These are phyloP conservation scores for Mycena amicta DNA, from an alignment of 768 basidiomycete genomes.

Conservation along the genomic window DNA sequence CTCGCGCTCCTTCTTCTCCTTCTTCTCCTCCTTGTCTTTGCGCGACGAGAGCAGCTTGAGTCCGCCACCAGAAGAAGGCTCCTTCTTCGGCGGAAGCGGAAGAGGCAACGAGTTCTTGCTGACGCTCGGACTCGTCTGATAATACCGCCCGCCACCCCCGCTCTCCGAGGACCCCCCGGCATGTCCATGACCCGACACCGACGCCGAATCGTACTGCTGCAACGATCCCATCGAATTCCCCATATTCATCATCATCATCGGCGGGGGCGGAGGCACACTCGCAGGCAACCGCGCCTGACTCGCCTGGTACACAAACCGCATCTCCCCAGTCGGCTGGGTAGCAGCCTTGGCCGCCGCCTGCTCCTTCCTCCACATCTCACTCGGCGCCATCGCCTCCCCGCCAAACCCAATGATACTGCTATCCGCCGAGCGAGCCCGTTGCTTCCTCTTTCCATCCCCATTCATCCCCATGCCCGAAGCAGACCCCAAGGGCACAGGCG, in stretches of 20 bases:
- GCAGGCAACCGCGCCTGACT: conserved; percentile 15
- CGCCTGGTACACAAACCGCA: conserved; percentile 20
- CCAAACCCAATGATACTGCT: conserved; percentile 18
- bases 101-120: conserved; percentile 21
- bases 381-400: conserved; percentile 17
- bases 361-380: conserved; percentile 20
- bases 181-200: conserved; percentile 15
- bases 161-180: conserved; percentile 9
- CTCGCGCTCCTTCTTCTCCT: not conserved
- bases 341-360: conserved; percentile 9
- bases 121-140: conserved; percentile 4
- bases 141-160: conserved; percentile 1
- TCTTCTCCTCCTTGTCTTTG: conserved; percentile 16
- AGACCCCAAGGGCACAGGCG: conserved; percentile 16
- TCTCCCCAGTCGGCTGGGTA: conserved; percentile 2
- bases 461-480: conserved; percentile 14
- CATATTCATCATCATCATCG: conserved; percentile 2
- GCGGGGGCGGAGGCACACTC: conserved; percentile 14
- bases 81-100: conserved; percentile 2
- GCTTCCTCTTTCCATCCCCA: not conserved
- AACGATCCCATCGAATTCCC: conserved; percentile 3
- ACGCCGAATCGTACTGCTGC: not conserved
- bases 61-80: not conserved
- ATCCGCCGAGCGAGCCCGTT: conserved; percentile 15
- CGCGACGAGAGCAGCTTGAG: conserved; percentile 5